Evolutionary conservation across 1,284 basidiomycete genomes (phyloP).

Genomic region (Anthracocystis walkeri): DNA sequence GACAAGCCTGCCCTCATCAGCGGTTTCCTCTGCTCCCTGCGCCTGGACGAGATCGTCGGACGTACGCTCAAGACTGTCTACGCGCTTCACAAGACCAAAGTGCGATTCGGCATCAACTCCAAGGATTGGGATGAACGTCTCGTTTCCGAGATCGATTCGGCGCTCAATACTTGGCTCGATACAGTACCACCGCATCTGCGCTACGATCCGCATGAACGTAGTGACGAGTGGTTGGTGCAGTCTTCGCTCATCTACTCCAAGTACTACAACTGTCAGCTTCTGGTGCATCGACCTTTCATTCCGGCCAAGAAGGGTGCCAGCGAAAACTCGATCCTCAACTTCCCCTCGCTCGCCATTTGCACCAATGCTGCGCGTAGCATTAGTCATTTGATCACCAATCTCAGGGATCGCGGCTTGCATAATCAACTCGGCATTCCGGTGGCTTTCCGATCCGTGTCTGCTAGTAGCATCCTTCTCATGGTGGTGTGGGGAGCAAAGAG

Average conservation of each 20-base stretch:
- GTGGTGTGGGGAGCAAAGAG: conserved; percentile 58
- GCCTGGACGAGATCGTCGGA: conserved; percentile 58
- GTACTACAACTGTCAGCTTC: conserved; percentile 61
- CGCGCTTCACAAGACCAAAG: conserved; percentile 59
- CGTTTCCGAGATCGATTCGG: conserved; percentile 64
- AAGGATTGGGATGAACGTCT: conserved; percentile 59
- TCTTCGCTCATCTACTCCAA: conserved; percentile 52
- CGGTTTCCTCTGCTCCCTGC: conserved; percentile 51
- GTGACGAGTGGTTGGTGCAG: conserved; percentile 57
- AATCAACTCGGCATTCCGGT: conserved; percentile 22
- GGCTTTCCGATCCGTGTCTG: conserved; percentile 37
- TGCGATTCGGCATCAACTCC: conserved; percentile 54
- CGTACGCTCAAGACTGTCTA: conserved; percentile 64
- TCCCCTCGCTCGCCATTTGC: conserved; percentile 64
- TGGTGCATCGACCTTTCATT: conserved; percentile 65
- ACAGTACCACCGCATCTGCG: conserved; percentile 57
- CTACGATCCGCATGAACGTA: conserved; percentile 53
- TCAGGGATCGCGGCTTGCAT: conserved; percentile 45
- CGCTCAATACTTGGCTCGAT: conserved; percentile 63
- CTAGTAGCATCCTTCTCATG: conserved; percentile 53
- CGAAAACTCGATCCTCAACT: conserved; percentile 56
- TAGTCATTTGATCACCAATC: conserved; percentile 52
- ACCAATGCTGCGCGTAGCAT: conserved; percentile 63
- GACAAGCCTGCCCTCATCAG: conserved; percentile 43
- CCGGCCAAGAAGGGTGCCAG: conserved; percentile 44